A percentile compares a stretch with the other conserved stretches of the same genome.
Conservation (phyloP, 2,329 filamentous ascomycete genomes). For the Aspergillus sp. region DNA sequence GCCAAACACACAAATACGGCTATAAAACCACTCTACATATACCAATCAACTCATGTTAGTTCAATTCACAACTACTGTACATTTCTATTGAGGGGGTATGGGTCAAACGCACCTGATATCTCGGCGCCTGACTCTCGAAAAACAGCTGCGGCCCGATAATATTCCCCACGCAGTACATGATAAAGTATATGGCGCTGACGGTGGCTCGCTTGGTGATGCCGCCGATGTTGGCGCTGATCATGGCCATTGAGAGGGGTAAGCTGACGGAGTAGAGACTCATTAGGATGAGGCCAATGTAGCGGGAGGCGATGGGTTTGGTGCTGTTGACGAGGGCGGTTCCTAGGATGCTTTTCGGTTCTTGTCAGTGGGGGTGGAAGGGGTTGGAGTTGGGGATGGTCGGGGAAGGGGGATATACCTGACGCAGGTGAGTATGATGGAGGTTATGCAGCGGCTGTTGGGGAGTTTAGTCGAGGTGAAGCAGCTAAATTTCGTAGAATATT, state of each 20-base stretch:
- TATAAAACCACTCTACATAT: not conserved
- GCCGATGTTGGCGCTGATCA: slow-evolving; percentile 50
- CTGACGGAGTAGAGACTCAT: slow-evolving; percentile 40
- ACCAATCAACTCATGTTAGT: too few species aligned
- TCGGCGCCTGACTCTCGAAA: slow-evolving; percentile 43
- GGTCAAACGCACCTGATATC: slow-evolving; percentile 26
- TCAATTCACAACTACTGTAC: too few species aligned
- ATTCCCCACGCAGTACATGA: slow-evolving; percentile 48
- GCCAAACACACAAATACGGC: slow-evolving; percentile 13
- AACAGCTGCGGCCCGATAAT: slow-evolving; percentile 51
- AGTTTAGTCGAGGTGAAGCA: slow-evolving; percentile 11
- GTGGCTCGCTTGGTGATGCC: slow-evolving; percentile 54
- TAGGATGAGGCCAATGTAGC: slow-evolving; percentile 23
- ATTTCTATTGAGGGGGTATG: too few species aligned
- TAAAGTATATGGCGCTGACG: slow-evolving; percentile 47
- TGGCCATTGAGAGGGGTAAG: slow-evolving; percentile 42
- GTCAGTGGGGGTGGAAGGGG: too few species aligned
- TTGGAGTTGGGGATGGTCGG: not conserved
- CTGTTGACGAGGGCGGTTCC: slow-evolving; percentile 28
- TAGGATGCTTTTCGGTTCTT: slow-evolving; percentile 19
- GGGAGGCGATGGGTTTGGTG: slow-evolving; percentile 18
- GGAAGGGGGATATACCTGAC: slow-evolving; percentile 2
- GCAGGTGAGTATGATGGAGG: slow-evolving; percentile 19
- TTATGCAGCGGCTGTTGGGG: slow-evolving; percentile 16
- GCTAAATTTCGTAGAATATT: not conserved